These are phyloP conservation scores for Suhomyces wounanorum DNA, from an alignment of 1,139 yeast genomes.

Conservation along the genomic window DNA sequence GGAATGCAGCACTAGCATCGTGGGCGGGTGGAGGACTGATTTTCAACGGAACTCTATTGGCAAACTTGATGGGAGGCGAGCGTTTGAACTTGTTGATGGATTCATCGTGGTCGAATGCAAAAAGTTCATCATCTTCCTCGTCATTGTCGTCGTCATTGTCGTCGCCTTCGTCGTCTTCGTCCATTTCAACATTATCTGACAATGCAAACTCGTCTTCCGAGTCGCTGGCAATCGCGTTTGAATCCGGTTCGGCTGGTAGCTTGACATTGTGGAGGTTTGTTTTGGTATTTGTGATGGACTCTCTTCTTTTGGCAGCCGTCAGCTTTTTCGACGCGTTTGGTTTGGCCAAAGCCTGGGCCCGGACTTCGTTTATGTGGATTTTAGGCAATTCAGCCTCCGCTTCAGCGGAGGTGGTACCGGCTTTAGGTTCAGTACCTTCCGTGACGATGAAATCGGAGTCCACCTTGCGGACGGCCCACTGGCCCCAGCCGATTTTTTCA, in stretches of 20 bases:
- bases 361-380: conserved; percentile 36
- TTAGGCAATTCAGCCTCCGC: conserved; percentile 8
- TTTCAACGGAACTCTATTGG: conserved; percentile 47
- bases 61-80: conserved; percentile 46
- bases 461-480: conserved; percentile 81
- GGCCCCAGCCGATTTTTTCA: conserved; percentile 98
- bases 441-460: conserved; percentile 52
- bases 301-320: conserved; percentile 39
- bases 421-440: conserved; percentile 43
- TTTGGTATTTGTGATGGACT: conserved; percentile 53
- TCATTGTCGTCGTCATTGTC: conserved; percentile 28
- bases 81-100: conserved; percentile 21
- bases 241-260: conserved; percentile 40
- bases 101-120: conserved; percentile 49
- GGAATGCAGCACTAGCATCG: conserved; percentile 22
- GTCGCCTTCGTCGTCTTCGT: conserved; percentile 22
- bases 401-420: conserved; percentile 1
- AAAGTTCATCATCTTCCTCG: conserved; percentile 37
- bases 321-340: conserved; percentile 49
- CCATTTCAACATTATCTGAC: conserved; percentile 18
- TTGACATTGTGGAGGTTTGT: conserved; percentile 49
- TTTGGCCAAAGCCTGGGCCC: conserved; percentile 44
- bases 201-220: conserved; percentile 41
- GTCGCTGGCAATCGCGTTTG: conserved; percentile 41
- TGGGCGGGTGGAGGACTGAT: conserved; percentile 42